These are phyloP conservation scores for Teunomyces barrocoloradensis DNA, from an alignment of 805 yeast species.

Conservation along the genomic window DNA sequence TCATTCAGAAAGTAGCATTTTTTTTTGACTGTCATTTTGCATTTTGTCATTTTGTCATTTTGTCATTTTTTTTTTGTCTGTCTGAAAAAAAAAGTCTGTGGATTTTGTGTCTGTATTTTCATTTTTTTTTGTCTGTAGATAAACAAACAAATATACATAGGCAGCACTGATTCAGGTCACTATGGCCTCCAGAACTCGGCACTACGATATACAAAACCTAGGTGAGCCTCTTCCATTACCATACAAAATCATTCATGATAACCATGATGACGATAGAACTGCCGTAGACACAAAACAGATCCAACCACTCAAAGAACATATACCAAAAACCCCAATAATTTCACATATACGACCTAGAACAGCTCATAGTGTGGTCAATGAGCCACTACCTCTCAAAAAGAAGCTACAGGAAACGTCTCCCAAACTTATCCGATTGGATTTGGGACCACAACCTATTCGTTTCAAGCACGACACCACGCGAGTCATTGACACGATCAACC, in stretches of 20 bases:
- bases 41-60: neutral
- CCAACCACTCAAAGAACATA: conserved; percentile 6
- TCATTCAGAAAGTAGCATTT: neutral
- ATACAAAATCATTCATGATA: conserved; percentile 17
- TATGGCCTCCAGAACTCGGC: conserved; percentile 9
- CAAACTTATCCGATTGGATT: neutral
- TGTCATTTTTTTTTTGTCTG: neutral
- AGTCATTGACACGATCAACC: neutral
- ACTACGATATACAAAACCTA: conserved; percentile 10
- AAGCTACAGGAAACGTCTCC: neutral
- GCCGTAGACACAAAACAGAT: conserved; percentile 8
- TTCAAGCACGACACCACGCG: neutral
- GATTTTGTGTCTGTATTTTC: neutral
- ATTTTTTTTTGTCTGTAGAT: neutral
- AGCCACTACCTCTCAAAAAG: neutral
- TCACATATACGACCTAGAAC: conserved; percentile 3
- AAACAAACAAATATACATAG: conserved; percentile 4
- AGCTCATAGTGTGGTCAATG: neutral
- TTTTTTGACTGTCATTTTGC: neutral
- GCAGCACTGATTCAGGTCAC: conserved; percentile 1
- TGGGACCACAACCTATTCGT: neutral
- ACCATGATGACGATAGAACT: conserved; percentile 8
- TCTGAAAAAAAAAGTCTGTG: neutral
- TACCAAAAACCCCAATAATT: neutral
- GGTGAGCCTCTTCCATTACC: conserved; percentile 40